Base-by-base conservation (phyloP, 78 protist species). In the Polysphondylium violaceum region DNA sequence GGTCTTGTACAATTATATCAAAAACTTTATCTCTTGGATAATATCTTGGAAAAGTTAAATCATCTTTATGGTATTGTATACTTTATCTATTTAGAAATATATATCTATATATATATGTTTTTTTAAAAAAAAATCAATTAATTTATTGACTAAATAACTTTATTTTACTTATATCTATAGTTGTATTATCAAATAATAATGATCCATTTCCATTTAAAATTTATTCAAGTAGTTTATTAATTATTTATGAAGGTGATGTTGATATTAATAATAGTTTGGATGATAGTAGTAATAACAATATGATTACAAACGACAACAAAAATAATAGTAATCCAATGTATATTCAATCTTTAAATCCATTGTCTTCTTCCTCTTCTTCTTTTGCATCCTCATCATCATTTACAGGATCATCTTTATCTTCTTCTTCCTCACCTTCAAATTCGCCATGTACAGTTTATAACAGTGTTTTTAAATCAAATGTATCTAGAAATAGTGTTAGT, bases 211-310 rank as follows among this genome's bases (percentile, higher is more conserved):
- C 79, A 69, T 83, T 69, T 59, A 83, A 83, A 69, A 60, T 83
- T 9, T 83, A 83, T 47, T 58, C 73, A 3, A 83, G 91, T 29
- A 83, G 91, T 69, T 59, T 83, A 69, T 58, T 83, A 27, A 69
- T 83, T 43, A 69, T 83, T 1, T 83, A 83, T 58, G 91, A 83
- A 69, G 77, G 79, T 14, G 19, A 43, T 17, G 27, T 23, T n/a
- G 23, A 38, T 38, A 19, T 2, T 47, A 11, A 47, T 14, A 58
- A 58, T 17, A 36, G 1, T 56, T 14, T 3, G 0, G 38, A 33
- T 59, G 65, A 38, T 41, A 59, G 7, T 19, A 75, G 0, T 43
- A 76, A 16, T 43, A 61, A 41, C 31, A 58, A 23, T 40, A 61
- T 25, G 27, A 61, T 25, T 33, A 33, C 27, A 12, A 61, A 31